These are phyloP conservation scores for Straminergon stramineum DNA, from an alignment of 225 moss, liverwort and hornwort genomes.

Conservation along the genomic window DNA sequence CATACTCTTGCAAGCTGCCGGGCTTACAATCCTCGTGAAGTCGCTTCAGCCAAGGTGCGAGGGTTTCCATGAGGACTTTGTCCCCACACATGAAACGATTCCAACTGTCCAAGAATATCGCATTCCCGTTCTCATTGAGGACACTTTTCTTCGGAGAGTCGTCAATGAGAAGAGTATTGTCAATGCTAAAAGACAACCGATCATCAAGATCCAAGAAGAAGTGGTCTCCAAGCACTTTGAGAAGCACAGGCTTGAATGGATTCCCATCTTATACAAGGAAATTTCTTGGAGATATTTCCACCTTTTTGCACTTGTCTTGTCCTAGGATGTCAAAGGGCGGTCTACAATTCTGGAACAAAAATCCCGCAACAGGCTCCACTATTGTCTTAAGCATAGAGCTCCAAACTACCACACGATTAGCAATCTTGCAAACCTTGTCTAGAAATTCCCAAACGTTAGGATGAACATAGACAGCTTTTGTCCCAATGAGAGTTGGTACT, in stretches of 20 bases:
- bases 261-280: not conserved
- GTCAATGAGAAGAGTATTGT: no score
- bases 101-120: no score
- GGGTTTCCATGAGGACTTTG: no score
- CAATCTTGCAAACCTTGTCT: not conserved
- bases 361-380: fast-evolving
- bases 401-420: no score
- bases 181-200: not conserved
- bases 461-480: not conserved
- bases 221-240: not conserved
- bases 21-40: no score
- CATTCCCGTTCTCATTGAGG: no score
- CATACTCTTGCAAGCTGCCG: no score
- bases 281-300: not conserved
- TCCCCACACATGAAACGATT: no score
- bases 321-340: not conserved
- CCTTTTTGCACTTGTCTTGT: not conserved
- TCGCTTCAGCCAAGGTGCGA: no score
- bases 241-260: not conserved
- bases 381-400: no score
- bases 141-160: no score
- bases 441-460: not conserved
- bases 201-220: not conserved
- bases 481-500: not conserved
- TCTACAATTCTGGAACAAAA: no score